Evolutionary conservation across 805 yeast species (phyloP), one percentile per base, ranked within the genome.

Genomic region (Suhomyces vadensis): DNA sequence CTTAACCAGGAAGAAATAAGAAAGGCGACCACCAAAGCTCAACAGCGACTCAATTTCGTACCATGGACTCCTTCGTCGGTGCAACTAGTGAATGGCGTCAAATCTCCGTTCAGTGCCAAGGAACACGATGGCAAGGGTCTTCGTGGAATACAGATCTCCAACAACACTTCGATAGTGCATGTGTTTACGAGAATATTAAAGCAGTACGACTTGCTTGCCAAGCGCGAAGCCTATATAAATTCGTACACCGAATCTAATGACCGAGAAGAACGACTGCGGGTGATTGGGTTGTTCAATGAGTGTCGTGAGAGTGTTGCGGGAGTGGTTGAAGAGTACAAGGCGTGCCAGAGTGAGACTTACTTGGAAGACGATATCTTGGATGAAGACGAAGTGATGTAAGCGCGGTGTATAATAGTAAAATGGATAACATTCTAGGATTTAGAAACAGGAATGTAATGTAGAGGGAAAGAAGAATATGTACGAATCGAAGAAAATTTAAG

Each of bases 61-160:
- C 94, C 96, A 0, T 87, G 96, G 90, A 79, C 89, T 0, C 82
- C 94, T 0, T 78, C 90, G 0, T 77, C 90, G 6, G 76, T 90
- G 5, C 94, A 89, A 56, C 71, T 90, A 0, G 90, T 92, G 6
- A 71, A 82, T 38, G 90, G 96, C 0, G 75, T 78, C 45, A 82
- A 81, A 50, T 85, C 96, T 7, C 84, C 90, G 4, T 85, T 72
- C 52, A 52, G 54, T 6, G 80, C 41, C 7, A 14, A 19, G 6
- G 19, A 29, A 20, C 19, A 29, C 10, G 33, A 29, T 16, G 31
- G 24, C 43, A 45, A 41, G 27, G 50, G 50, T 13, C 50, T 87
- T 3, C 83, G 83, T 52, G 98, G 98, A 1, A 71, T 90, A 50
- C 87, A 85, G 82, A 69, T 94, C 19, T 78, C 95, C 4, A 94